These are phyloP conservation scores for Neurospora sp. DNA, from an alignment of 2,329 filamentous ascomycete genomes.

Conservation along the genomic window DNA sequence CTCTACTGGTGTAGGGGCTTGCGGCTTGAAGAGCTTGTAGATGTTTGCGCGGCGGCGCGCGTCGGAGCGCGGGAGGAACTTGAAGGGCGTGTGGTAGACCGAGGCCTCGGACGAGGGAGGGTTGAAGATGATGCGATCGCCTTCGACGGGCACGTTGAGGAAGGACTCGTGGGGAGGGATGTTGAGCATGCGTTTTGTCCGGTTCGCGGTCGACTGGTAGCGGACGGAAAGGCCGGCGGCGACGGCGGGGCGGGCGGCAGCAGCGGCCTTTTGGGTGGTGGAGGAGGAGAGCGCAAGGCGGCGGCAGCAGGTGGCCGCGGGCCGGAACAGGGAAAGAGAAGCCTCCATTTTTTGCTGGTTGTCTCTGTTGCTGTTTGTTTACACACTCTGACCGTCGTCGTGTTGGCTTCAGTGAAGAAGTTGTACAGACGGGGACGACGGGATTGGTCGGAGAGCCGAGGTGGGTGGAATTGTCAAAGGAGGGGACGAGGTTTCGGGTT, in stretches of 20 bases:
- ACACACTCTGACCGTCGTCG: background rate
- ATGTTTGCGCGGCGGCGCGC: slow-evolving; percentile 42
- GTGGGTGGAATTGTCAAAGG: background rate
- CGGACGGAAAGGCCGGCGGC: slow-evolving; percentile 19
- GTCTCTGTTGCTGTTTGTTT: background rate
- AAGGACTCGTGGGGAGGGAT: slow-evolving; percentile 53
- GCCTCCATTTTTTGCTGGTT: slow-evolving; percentile 13
- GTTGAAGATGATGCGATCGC: slow-evolving; percentile 37
- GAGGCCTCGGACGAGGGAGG: slow-evolving; percentile 36
- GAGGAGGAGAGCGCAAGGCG: slow-evolving; percentile 4
- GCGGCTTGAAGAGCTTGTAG: slow-evolving; percentile 25
- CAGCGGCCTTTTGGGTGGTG: slow-evolving; percentile 10
- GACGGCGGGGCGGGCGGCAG: slow-evolving; percentile 20
- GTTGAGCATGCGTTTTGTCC: slow-evolving; percentile 48
- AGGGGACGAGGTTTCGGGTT: background rate
- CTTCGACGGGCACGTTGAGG: slow-evolving; percentile 24
- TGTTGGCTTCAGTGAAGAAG: background rate
- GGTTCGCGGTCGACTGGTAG: slow-evolving; percentile 40
- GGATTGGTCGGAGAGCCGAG: background rate
- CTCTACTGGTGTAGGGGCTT: slow-evolving; percentile 1
- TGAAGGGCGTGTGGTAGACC: slow-evolving; percentile 56
- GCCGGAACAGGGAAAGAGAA: slow-evolving; percentile 11
- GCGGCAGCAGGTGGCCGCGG: slow-evolving; percentile 12
- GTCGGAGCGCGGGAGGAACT: slow-evolving; percentile 51
- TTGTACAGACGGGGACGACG: background rate